Evolutionary conservation across 1,284 basidiomycete genomes (phyloP).

Genomic region (Melampsora americana): DNA sequence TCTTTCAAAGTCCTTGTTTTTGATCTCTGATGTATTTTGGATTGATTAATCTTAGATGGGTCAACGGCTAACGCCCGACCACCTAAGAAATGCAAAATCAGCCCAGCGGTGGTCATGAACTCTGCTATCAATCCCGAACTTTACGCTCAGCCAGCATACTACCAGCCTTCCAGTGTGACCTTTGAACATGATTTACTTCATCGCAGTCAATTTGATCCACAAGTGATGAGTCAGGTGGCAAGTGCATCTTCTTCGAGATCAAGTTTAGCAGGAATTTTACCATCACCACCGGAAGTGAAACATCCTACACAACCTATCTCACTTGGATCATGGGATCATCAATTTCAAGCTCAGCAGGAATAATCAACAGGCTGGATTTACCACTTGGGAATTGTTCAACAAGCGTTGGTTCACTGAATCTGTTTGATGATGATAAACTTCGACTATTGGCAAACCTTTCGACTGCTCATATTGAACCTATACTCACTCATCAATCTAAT

Average conservation of each 20-base stretch:
- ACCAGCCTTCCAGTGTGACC: background rate
- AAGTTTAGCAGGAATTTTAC: background rate
- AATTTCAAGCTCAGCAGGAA: background rate
- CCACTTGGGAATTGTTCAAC: no score
- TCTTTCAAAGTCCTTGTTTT: background rate
- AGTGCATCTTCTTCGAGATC: background rate
- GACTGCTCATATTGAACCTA: conserved; percentile 4
- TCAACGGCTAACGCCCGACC: background rate
- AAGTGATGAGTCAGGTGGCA: background rate
- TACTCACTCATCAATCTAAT: background rate
- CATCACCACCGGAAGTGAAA: background rate
- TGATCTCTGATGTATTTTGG: no score
- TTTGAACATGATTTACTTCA: background rate
- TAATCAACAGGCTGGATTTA: no score
- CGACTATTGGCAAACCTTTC: background rate
- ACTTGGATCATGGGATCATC: background rate
- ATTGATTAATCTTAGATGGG: background rate
- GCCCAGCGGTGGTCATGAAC: background rate
- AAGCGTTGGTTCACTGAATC: background rate
- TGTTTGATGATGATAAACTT: background rate
- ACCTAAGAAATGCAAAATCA: background rate
- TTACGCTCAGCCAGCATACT: background rate
- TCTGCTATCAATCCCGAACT: background rate
- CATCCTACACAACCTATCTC: background rate
- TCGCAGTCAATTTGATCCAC: background rate